Base-by-base conservation (phyloP, 148 eudicot genomes). In the Persicaria tinctoria region DNA sequence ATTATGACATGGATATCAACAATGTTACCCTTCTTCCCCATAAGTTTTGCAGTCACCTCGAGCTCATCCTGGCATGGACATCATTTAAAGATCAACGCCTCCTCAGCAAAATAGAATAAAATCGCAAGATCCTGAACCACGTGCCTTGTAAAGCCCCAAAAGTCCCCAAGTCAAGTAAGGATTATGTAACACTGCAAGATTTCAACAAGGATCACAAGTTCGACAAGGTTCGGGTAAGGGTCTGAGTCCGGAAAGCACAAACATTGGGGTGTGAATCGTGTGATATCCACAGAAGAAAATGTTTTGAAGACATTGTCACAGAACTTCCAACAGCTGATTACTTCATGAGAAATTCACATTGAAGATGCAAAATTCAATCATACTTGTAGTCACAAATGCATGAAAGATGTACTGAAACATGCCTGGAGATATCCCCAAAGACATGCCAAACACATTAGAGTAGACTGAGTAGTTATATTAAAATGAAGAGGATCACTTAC, bases 401-500 rank as follows among this genome's bases (percentile, higher is more conserved):
- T 32, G 41, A 32, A 32, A 32, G 41, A 32, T 32, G 41, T 0
- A 54, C 59, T 54, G 20, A 54, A 54, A 54, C 5, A 32, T 32
- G 41, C 41, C 41, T 32, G 0, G 41, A 32, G 41, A 32, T 32
- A 32, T 32, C 41, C 41, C 41, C 41, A 32, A 55, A 5, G 60
- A 56, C 1, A 56, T 56, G 7, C 4, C 62, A 56, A 56, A 56
- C 62, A 56, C 27, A 16, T 16, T 16, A 5, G 60, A n/a, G 20
- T 17, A 18, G 20, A 23, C 23, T 23, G 23, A 23, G 23, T n/a
- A n/a, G n/a, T n/a, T n/a, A n/a, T n/a, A n/a, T n/a, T n/a, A n/a
- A n/a, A n/a, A 32, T 27, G 45, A 27, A 63, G 8, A 16, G 16
- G 41, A 27, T 11, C 17, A 76, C 93, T 83, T 87, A 92, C 97